A percentile compares a stretch with the other conserved stretches of the same genome.
These are phyloP conservation scores for Retiboletus flavoniger DNA, from an alignment of 1,284 basidiomycete species.

Conservation along the genomic window DNA sequence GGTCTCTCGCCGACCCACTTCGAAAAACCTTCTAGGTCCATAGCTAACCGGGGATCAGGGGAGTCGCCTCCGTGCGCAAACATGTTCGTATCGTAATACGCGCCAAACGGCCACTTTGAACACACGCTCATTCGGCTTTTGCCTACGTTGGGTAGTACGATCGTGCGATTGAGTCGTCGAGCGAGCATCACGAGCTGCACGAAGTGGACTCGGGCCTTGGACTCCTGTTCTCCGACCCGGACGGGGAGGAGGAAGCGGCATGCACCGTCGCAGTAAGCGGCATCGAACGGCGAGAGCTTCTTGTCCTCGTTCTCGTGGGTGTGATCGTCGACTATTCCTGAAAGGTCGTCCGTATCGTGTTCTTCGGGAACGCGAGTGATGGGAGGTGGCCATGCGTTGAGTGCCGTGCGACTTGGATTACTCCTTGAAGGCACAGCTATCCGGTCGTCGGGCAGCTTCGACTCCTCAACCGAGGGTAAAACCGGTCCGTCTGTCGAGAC, in stretches of 20 bases:
- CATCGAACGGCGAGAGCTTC: slow-evolving; percentile 10
- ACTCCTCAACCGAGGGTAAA: neutral
- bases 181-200: slow-evolving; percentile 45
- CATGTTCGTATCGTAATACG: slow-evolving; percentile 43
- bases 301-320: neutral
- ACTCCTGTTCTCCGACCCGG: slow-evolving; percentile 49
- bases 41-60: neutral
- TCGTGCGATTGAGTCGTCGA: slow-evolving; percentile 43
- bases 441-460: neutral
- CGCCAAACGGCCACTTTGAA: slow-evolving; percentile 41
- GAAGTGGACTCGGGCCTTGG: slow-evolving; percentile 49
- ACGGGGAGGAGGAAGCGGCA: slow-evolving; percentile 49
- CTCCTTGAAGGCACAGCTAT: neutral
- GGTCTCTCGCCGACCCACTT: slow-evolving; percentile 19
- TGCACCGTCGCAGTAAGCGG: slow-evolving; percentile 13
- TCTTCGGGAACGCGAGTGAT: slow-evolving; percentile 16
- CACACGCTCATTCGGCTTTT: slow-evolving; percentile 49
- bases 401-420: neutral
- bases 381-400: slow-evolving; percentile 13
- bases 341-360: neutral
- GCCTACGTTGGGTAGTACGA: slow-evolving; percentile 54
- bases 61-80: neutral
- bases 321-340: neutral
- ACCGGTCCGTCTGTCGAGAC: neutral
- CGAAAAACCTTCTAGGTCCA: slow-evolving; percentile 17